Conservation (phyloP, 768 basidiomycete genomes). For the Lactarius tabidus region DNA sequence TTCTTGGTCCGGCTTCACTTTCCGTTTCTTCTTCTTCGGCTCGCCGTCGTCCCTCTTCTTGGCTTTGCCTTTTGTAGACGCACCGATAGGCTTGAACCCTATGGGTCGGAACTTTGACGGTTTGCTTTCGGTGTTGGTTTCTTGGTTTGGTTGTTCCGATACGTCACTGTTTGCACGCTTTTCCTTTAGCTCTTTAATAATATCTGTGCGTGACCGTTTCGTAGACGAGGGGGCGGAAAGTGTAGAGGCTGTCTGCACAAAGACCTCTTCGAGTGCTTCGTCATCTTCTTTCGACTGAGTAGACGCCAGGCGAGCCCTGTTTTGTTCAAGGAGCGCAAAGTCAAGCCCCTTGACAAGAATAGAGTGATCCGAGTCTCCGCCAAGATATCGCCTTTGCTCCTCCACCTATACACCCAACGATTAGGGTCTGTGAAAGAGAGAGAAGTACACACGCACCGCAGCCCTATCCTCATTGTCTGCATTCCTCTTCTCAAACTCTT, state of each 20-base stretch:
- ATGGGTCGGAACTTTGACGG: conserved; percentile 45
- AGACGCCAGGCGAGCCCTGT: conserved; percentile 61
- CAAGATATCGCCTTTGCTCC: conserved; percentile 69
- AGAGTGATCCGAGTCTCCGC: conserved; percentile 81
- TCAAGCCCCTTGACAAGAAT: conserved; percentile 90
- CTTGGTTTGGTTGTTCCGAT: conserved; percentile 23
- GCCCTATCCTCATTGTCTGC: conserved; percentile 56
- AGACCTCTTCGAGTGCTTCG: conserved; percentile 75
- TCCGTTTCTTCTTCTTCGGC: conserved; percentile 59
- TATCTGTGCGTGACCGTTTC: conserved; percentile 77
- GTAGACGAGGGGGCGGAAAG: conserved; percentile 35
- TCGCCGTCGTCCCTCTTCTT: conserved; percentile 46
- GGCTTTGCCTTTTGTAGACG: conserved; percentile 34
- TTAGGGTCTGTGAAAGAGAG: not conserved
- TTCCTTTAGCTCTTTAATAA: conserved; percentile 68
- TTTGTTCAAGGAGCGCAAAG: conserved; percentile 77
- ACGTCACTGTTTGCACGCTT: conserved; percentile 37
- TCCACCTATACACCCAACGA: conserved; percentile 49
- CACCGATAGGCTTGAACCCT: conserved; percentile 63
- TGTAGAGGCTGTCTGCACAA: conserved; percentile 42
- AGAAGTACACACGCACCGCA: conserved; percentile 42
- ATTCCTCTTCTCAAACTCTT: conserved; percentile 71
- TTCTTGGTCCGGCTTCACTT: conserved; percentile 33
- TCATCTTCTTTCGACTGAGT: conserved; percentile 58
- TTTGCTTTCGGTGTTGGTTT: conserved; percentile 35